Evolutionary conservation across 768 basidiomycete genomes (phyloP), one percentile per base, ranked within the genome.

Genomic region (Rhizopogon vulgaris): DNA sequence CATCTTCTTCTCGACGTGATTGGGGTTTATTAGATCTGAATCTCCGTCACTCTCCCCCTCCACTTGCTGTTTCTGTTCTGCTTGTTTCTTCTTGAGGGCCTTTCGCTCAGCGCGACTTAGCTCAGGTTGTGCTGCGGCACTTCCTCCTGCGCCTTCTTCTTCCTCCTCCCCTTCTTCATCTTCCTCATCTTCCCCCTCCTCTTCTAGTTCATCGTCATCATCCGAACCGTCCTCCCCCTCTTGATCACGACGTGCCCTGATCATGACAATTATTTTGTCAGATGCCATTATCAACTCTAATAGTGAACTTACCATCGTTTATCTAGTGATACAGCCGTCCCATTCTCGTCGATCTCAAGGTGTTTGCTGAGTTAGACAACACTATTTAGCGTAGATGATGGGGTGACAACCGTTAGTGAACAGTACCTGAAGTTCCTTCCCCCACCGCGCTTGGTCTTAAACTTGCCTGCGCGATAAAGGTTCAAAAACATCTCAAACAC

Each of bases 391-490:
- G 14, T 53, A 41, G 22, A 48, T 30, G 43, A 48, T 17, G 25
- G 48, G 25, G 49, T 51, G 15, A 38, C 39, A 42, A 48, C 52
- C 32, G 42, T 27, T 49, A 38, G 28, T 11, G 50, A 64, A 47
- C 61, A 22, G 43, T 32, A 86, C 82, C 89, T 89, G 69, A 94
- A 94, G 65, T 73, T 84, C 55, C 92, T 80, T 48, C 92, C 92
- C 36, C 92, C 92, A 58, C 92, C 92, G 48, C 92, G 88, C 64
- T 85, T 88, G 58, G 82, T 76, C 78, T 93, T 93, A 73, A 80
- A 90, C 69, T 86, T 90, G 55, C 90, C 89, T 83, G 58, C 6
- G n/a, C 2, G 4, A 46, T 15, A 46, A 22, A 15, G 1, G 6
- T 24, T 34, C 18, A 34, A 34, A 9, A 8, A 15, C 9, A 24